phyloP scores from a whole-genome alignment of 139 green algal species.

The Chlorella vulgaris region DNA sequence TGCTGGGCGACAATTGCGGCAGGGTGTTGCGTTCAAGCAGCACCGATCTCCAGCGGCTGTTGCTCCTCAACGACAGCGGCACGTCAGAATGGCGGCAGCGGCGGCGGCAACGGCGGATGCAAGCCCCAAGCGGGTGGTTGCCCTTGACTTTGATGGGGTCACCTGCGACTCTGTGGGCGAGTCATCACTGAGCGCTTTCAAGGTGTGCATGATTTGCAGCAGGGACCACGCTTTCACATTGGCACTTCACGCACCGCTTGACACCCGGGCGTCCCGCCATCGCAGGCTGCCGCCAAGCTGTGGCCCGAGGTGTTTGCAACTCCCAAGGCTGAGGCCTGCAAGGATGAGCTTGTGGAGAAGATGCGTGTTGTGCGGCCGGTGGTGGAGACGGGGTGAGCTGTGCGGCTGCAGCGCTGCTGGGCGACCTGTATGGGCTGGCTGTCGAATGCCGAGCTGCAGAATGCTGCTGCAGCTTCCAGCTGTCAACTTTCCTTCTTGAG shows the following conservation, averaged over 20 bases:
- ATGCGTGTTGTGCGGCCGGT: constrained; percentile 91
- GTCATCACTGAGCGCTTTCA: constrained; percentile 88
- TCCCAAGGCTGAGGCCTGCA: constrained; percentile 53
- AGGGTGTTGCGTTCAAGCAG: no score
- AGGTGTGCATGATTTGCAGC: constrained; percentile 55
- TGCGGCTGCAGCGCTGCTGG: background rate
- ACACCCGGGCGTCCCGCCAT: background rate
- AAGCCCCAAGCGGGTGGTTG: constrained; percentile 68
- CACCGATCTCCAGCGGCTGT: no score
- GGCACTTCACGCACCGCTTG: background rate
- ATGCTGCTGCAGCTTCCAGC: no score
- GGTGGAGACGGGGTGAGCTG: constrained; percentile 93
- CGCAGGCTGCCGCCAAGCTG: constrained; percentile 65
- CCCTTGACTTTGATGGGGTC: constrained; percentile 99
- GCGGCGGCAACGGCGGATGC: background rate
- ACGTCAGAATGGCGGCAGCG: background rate
- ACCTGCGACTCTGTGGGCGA: constrained; percentile 95
- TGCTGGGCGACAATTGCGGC: no score
- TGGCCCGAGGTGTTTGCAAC: constrained; percentile 92
- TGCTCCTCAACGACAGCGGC: no score
- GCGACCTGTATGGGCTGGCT: no score
- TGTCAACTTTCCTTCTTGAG: background rate
- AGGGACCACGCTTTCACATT: background rate
- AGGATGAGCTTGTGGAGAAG: constrained; percentile 76
- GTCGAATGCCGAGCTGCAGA: no score